phyloP scores from a whole-genome alignment of 441 rosid genomes.

The Corymbia calophylla region DNA sequence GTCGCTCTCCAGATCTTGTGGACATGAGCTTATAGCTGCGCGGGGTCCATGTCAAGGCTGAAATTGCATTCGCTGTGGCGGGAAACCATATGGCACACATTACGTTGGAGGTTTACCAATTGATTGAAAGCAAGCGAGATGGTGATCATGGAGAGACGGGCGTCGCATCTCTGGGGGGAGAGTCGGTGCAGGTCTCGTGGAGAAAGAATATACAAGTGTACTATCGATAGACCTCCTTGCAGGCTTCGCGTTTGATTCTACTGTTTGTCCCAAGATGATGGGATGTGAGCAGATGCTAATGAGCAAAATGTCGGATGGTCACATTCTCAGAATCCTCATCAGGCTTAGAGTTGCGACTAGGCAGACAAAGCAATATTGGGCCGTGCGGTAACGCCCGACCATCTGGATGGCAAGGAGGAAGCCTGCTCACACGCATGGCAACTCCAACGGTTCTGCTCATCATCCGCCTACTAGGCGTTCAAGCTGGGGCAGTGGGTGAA shows the following conservation, averaged over 20 bases:
- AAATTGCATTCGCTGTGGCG: background rate
- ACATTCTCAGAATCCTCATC: background rate
- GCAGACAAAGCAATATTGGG: background rate
- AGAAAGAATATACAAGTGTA: background rate
- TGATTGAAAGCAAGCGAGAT: background rate
- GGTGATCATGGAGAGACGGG: background rate
- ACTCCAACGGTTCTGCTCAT: background rate
- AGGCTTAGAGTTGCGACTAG: background rate
- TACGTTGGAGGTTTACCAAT: background rate
- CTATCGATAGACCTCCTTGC: background rate
- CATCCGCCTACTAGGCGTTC: background rate
- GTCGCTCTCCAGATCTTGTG: background rate
- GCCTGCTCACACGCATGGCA: background rate
- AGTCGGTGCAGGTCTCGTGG: background rate
- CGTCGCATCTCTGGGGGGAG: background rate
- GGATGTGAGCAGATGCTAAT: background rate
- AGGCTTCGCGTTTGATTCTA: background rate
- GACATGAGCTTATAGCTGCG: background rate
- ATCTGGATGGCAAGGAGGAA: background rate
- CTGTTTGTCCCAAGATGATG: background rate
- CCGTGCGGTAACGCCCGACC: fast-evolving
- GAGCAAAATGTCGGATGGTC: background rate
- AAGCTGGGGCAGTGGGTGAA: background rate
- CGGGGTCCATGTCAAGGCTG: background rate
- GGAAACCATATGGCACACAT: background rate